Percentiles rank a stretch among this genome's conserved stretches.
Evolutionary conservation across 495 filamentous ascomycete genomes (phyloP).

Genomic region (Stereocaulon alpinum): DNA sequence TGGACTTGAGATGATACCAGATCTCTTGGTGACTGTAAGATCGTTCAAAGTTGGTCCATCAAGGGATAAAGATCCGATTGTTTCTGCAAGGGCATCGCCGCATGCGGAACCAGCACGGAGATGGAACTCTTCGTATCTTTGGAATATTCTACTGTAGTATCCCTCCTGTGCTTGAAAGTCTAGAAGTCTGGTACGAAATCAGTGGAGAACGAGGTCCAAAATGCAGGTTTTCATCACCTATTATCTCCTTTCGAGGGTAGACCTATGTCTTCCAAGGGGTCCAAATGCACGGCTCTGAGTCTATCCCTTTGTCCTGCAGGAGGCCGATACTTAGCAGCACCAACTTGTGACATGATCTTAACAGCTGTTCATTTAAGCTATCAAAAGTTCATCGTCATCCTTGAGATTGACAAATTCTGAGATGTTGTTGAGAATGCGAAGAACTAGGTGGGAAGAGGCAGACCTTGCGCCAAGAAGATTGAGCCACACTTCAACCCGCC

Average conservation of each 20-base stretch:
- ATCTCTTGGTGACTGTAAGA: conserved; percentile 1
- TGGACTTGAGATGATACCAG: conserved; percentile 11
- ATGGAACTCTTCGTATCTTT: conserved; percentile 61
- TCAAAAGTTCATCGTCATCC: too few species aligned
- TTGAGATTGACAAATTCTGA: too few species aligned
- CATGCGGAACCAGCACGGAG: conserved; percentile 42
- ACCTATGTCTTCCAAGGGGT: conserved; percentile 67
- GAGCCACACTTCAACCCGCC: background rate
- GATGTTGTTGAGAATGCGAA: background rate
- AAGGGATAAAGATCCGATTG: conserved; percentile 35
- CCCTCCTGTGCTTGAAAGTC: conserved; percentile 64
- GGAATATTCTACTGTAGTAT: conserved; percentile 71
- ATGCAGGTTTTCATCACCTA: conserved; percentile 33
- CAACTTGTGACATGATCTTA: background rate
- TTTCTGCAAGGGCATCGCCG: conserved; percentile 57
- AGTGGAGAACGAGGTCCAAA: conserved; percentile 10
- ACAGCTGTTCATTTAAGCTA: background rate
- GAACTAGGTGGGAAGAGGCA: background rate
- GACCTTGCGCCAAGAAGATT: conserved; percentile 2
- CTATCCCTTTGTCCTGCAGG: conserved; percentile 44
- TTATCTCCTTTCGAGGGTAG: conserved; percentile 83
- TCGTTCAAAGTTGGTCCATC: background rate
- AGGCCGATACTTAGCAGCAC: conserved; percentile 32
- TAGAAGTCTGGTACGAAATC: conserved; percentile 47
- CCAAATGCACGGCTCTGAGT: conserved; percentile 56